Conservation (phyloP, 2,329 filamentous ascomycete genomes). For the Tolypocladium pustulatum region DNA sequence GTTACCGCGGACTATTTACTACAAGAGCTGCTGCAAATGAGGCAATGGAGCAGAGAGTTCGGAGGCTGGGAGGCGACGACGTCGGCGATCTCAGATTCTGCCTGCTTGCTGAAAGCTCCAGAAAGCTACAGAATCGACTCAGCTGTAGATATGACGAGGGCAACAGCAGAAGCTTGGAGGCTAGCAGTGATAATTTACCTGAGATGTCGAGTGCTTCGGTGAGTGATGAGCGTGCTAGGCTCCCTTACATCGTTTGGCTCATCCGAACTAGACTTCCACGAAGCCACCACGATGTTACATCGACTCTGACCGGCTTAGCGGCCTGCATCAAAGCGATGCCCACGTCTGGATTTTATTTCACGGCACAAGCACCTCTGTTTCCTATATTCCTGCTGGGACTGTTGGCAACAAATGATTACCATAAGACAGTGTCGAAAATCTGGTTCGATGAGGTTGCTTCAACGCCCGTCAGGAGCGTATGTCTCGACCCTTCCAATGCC, state of each 20-base stretch:
- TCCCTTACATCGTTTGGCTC: too few species aligned
- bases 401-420: slow-evolving; percentile 17
- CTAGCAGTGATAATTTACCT: slow-evolving; percentile 26
- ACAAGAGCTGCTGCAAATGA: slow-evolving; percentile 17
- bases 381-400: slow-evolving; percentile 29
- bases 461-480: slow-evolving; percentile 28
- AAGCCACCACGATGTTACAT: slow-evolving; percentile 22
- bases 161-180: slow-evolving; percentile 31
- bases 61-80: slow-evolving; percentile 10
- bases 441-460: slow-evolving; percentile 27
- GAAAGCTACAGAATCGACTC: slow-evolving; percentile 14
- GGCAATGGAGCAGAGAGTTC: slow-evolving; percentile 24
- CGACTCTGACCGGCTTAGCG: slow-evolving; percentile 20
- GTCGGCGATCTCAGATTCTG: slow-evolving; percentile 8
- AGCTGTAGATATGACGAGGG: slow-evolving; percentile 24
- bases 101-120: slow-evolving; percentile 16
- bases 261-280: slow-evolving; percentile 20
- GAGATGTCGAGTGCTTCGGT: slow-evolving; percentile 27
- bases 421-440: slow-evolving; percentile 15
- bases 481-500: too few species aligned
- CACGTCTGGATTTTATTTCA: slow-evolving; percentile 27
- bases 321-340: slow-evolving; percentile 28
- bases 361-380: slow-evolving; percentile 28
- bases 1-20: slow-evolving; percentile 17
- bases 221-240: too few species aligned